A percentile compares a stretch with the other conserved stretches of the same genome.
phyloP scores from a whole-genome alignment of 108 stramenopile genomes.

The Skeletonema potamos region DNA sequence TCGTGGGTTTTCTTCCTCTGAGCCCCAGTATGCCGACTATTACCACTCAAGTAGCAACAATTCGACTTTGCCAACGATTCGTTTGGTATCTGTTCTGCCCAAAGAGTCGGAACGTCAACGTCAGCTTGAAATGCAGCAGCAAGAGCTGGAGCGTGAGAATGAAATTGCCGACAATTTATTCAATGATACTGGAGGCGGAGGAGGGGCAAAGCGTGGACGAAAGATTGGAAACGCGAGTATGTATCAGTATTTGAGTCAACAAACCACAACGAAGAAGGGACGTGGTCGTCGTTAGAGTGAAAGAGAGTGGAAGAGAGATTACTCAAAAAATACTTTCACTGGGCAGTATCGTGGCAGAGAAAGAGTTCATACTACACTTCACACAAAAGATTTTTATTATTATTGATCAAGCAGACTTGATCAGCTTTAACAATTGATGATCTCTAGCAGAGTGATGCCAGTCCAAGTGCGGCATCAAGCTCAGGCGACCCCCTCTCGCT shows the following conservation, averaged over 20 bases:
- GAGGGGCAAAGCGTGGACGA: conserved; percentile 24
- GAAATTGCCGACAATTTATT: conserved; percentile 63
- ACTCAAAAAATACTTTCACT: not conserved
- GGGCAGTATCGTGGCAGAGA: not conserved
- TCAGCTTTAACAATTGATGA: no score
- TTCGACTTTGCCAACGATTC: conserved; percentile 13
- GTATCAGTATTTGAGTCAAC: conserved; percentile 20
- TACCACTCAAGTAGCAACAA: not conserved
- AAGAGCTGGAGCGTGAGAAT: conserved; percentile 56
- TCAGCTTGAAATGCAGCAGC: conserved; percentile 43
- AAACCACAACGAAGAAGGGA: conserved; percentile 28
- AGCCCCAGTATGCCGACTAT: not conserved
- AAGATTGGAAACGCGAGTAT: conserved; percentile 14
- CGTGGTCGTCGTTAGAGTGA: conserved; percentile 32
- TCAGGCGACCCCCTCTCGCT: not conserved
- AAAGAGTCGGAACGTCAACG: conserved; percentile 59
- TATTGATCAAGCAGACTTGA: not conserved
- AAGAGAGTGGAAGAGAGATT: not conserved
- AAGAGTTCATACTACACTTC: not conserved
- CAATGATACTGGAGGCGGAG: conserved; percentile 44
- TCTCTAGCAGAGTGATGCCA: not conserved
- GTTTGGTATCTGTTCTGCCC: conserved; percentile 38
- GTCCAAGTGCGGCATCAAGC: not conserved
- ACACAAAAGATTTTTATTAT: not conserved
- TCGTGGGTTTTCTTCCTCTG: conserved; percentile 33